Evolutionary conservation across 2,329 filamentous ascomycete species (phyloP), one percentile per base, ranked within the genome.

Genomic region (Trichoderma arundinaceum): DNA sequence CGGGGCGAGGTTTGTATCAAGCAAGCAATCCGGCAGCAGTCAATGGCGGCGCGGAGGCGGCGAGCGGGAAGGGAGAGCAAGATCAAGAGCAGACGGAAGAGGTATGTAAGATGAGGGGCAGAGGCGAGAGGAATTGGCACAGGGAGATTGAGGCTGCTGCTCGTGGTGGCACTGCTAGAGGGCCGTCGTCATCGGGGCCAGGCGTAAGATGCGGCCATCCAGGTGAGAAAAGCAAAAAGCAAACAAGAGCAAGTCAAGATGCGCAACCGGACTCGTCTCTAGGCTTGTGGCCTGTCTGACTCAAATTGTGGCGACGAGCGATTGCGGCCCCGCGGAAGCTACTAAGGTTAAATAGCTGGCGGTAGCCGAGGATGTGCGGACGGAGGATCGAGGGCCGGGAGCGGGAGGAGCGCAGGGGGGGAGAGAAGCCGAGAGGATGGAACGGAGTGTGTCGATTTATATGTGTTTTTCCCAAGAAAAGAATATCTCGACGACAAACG

Each of bases 271-370:
- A 2, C 22, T 28, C 4, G 22, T 28, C 22, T 28, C 22, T 28
- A 4, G 22, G 22, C 22, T 28, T 28, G 22, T 28, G 22, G 22
- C 22, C 22, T 28, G 57, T 49, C 69, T 71, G 70, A 71, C 60
- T 71, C 70, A 71, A 71, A 28, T 28, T 28, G 22, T 28, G 22
- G 62, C 54, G 38, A 46, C 54, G 64, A 66, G 67, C 68, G 69
- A 68, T 66, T 63, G 67, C 66, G 67, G 68, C 66, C 60, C 66
- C 66, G 67, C 66, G 69, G 64, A 62, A 66, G 68, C 62, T 70
- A 51, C 59, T 51, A 62, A 62, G 59, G 59, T 46, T 54, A 62
- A 62, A 61, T 54, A 52, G 48, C 56, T 58, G 61, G 54, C 22
- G 33, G 60, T 66, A 61, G 64, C 64, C 64, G 64, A 66, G 64